Conservation (phyloP, 2,329 filamentous ascomycete genomes). For the Fusarium stilboides region DNA sequence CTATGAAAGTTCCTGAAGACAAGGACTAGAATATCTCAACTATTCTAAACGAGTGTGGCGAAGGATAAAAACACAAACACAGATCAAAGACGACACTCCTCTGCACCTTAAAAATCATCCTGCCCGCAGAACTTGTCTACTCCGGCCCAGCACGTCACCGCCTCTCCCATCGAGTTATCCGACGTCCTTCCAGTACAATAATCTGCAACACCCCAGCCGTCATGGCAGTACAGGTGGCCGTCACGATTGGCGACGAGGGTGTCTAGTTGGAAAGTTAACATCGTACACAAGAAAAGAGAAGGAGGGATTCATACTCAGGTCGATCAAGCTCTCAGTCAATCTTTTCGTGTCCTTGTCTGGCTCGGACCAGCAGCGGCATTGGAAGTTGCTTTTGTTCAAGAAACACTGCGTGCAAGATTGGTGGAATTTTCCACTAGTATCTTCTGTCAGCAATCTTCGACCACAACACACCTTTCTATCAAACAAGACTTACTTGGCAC, state of each 20-base stretch:
- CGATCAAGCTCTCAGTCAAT: slow-evolving; percentile 9
- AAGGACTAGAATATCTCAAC: slow-evolving; percentile 2
- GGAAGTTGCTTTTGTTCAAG: slow-evolving; percentile 2
- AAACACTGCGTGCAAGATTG: slow-evolving; percentile 33
- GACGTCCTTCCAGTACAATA: slow-evolving; percentile 27
- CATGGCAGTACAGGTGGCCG: slow-evolving; percentile 33
- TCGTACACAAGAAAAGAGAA: rapidly evolving
- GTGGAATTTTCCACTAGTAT: slow-evolving; percentile 27
- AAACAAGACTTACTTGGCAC: slow-evolving; percentile 3
- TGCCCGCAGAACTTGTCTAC: background rate
- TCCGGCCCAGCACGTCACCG: background rate
- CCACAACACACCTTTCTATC: background rate
- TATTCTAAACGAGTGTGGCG: slow-evolving; percentile 10
- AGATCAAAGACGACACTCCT: background rate
- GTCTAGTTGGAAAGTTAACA: slow-evolving; percentile 12
- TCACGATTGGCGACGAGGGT: slow-evolving; percentile 28
- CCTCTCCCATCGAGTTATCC: background rate
- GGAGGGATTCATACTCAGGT: slow-evolving; percentile 20
- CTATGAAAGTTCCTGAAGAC: background rate
- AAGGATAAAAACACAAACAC: slow-evolving; percentile 1
- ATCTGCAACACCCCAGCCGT: slow-evolving; percentile 15
- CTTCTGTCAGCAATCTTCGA: background rate
- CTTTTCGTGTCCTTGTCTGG: background rate
- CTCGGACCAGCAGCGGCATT: slow-evolving; percentile 29
- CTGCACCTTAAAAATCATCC: no score